A percentile compares a stretch with the other conserved stretches of the same genome.
phyloP scores from a whole-genome alignment of 257 asterid species.

The Solanum peruvianum region DNA sequence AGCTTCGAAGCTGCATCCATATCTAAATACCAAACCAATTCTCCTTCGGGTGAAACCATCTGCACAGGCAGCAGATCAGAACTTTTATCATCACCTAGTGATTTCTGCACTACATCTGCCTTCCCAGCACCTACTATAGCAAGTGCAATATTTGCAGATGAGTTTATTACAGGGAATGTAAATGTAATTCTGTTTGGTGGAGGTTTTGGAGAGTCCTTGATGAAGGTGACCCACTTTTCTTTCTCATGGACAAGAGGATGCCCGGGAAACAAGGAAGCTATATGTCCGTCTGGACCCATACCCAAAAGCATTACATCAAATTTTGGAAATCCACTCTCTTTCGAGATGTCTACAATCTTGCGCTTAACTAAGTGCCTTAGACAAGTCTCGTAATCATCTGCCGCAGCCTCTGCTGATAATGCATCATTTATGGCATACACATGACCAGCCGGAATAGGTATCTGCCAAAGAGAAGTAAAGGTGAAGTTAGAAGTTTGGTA shows the following conservation, averaged over 20 bases:
- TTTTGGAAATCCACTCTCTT: conserved; percentile 55
- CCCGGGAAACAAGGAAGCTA: conserved; percentile 85
- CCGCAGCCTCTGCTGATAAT: conserved; percentile 83
- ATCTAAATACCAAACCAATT: conserved; percentile 76
- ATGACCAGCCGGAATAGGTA: conserved; percentile 74
- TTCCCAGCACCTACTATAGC: conserved; percentile 71
- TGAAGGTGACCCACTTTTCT: conserved; percentile 69
- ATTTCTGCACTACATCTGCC: conserved; percentile 42
- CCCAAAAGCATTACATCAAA: conserved; percentile 88
- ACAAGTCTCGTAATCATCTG: conserved; percentile 78
- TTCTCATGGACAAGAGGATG: conserved; percentile 67
- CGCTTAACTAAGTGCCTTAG: conserved; percentile 58
- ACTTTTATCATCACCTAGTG: conserved; percentile 41
- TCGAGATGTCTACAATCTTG: conserved; percentile 37
- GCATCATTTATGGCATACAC: conserved; percentile 82
- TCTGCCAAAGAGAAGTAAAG: conserved; percentile 23
- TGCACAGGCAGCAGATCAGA: conserved; percentile 60
- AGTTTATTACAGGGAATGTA: conserved; percentile 79
- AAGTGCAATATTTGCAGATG: conserved; percentile 68
- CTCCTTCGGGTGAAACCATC: conserved; percentile 72
- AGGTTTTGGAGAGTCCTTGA: conserved; percentile 93
- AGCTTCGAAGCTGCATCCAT: conserved; percentile 85
- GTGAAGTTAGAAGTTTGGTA: neutral
- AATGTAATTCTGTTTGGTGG: conserved; percentile 84
- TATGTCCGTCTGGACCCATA: conserved; percentile 96